Evolutionary conservation across 176 grass and related monocot species (phyloP).

Genomic region (Otatea glauca): DNA sequence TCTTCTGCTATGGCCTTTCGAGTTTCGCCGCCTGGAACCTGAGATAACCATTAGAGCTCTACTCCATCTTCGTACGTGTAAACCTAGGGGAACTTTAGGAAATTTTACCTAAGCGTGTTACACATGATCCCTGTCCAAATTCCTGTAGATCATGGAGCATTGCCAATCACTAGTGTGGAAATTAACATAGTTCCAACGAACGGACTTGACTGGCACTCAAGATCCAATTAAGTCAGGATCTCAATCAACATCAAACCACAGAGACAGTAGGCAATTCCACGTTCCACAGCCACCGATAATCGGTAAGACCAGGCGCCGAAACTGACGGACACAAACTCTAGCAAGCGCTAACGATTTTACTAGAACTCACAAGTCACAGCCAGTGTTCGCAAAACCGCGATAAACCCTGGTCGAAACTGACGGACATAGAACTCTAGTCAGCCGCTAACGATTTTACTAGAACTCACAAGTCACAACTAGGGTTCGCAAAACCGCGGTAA

Average conservation of each 20-base stretch:
- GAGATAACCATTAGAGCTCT: too few species aligned
- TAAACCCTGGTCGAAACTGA: too few species aligned
- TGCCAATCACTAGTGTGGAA: background rate
- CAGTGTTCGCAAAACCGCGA: too few species aligned
- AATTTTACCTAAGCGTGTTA: background rate
- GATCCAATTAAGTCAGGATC: background rate
- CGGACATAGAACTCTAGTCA: background rate
- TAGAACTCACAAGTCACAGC: background rate
- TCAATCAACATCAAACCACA: background rate
- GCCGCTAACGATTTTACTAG: background rate
- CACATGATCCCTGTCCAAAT: background rate
- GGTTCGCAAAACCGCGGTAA: too few species aligned
- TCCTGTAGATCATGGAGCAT: background rate
- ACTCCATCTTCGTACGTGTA: background rate
- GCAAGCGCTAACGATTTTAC: background rate
- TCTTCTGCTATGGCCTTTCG: too few species aligned
- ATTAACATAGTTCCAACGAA: background rate
- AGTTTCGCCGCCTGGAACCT: too few species aligned
- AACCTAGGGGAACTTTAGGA: background rate
- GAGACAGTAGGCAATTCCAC: background rate
- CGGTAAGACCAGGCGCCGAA: background rate
- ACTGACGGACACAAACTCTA: conserved; percentile 1
- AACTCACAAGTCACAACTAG: background rate
- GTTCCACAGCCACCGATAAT: background rate
- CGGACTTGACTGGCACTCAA: background rate